These are phyloP conservation scores for Scytalidium sp. DNA, from an alignment of 2,329 filamentous ascomycete species.

Conservation along the genomic window DNA sequence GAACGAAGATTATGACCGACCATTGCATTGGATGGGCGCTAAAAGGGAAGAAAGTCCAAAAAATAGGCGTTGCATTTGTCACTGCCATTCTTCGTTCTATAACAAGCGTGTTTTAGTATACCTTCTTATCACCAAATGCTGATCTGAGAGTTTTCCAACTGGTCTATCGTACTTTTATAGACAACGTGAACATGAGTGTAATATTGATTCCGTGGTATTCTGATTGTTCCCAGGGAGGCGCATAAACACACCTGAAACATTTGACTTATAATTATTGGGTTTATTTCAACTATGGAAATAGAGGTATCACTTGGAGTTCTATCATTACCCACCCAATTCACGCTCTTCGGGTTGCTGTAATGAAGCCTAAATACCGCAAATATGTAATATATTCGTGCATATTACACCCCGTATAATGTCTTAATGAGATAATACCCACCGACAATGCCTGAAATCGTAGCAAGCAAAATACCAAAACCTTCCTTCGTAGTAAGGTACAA, in stretches of 20 bases:
- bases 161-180: too few species aligned
- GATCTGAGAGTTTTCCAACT: background rate
- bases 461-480: constrained; percentile 25
- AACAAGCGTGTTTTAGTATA: background rate
- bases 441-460: constrained; percentile 22
- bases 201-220: too few species aligned
- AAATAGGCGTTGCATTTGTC: background rate
- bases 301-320: too few species aligned
- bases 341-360: too few species aligned
- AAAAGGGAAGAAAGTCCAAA: background rate
- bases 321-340: too few species aligned
- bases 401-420: constrained; percentile 7
- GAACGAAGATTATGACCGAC: background rate
- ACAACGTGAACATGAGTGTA: too few species aligned
- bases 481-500: constrained; percentile 38
- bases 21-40: background rate
- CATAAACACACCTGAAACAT: too few species aligned
- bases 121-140: background rate
- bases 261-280: too few species aligned
- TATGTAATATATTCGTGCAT: background rate
- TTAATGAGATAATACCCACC: constrained; percentile 25
- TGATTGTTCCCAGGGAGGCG: too few species aligned
- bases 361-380: background rate
- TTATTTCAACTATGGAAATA: too few species aligned
- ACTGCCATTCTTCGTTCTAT: background rate